Conservation (phyloP, 208 protist genomes). For the Leishmania arabica region DNA sequence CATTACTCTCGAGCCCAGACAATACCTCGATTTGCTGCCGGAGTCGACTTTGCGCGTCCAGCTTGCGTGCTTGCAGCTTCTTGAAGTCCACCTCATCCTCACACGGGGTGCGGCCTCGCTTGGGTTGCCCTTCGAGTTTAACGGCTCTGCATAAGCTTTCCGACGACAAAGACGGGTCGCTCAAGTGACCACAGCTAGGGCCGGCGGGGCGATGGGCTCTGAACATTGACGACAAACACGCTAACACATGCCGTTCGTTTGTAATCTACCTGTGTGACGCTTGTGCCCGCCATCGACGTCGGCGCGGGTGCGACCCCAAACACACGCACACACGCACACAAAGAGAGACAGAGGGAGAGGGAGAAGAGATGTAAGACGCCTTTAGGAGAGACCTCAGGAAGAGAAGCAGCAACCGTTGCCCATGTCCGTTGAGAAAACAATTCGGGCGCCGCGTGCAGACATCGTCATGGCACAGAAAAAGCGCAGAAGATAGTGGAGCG, state of each 20-base stretch:
- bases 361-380: neutral
- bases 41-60: constrained; percentile 4
- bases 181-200: neutral
- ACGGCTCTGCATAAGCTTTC: neutral
- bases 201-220: constrained; percentile 7
- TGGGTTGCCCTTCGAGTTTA: constrained; percentile 1
- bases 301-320: neutral
- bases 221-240: constrained; percentile 6
- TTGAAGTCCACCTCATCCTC: constrained; percentile 32
- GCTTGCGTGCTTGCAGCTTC: constrained; percentile 10
- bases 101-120: constrained; percentile 33
- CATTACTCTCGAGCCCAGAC: constrained; percentile 40
- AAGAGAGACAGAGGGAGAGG: neutral
- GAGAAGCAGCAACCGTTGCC: neutral
- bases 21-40: constrained; percentile 6
- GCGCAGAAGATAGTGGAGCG: neutral
- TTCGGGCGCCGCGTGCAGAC: neutral
- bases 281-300: neutral
- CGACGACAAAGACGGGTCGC: neutral
- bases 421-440: neutral
- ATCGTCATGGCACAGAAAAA: neutral
- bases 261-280: neutral
- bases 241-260: neutral
- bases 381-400: neutral
- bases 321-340: neutral